These are phyloP conservation scores for Solanum pimpinellifolium DNA, from an alignment of 257 asterid species.

Conservation along the genomic window DNA sequence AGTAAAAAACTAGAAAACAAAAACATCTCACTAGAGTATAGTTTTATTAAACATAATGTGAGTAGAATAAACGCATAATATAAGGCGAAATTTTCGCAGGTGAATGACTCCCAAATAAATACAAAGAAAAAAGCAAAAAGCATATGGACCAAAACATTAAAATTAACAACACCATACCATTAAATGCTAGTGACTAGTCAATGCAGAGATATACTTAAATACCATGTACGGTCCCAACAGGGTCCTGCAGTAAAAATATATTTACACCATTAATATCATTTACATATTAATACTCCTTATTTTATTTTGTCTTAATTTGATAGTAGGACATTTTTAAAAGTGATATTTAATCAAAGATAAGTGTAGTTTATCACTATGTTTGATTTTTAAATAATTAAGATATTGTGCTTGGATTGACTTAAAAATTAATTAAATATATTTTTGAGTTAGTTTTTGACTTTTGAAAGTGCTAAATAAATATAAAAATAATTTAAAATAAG, in stretches of 20 bases:
- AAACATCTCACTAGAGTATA: neutral
- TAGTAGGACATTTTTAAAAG: neutral
- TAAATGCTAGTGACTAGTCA: slow-evolving; percentile 13
- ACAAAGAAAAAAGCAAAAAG: neutral
- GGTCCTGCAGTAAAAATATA: neutral
- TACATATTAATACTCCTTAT: neutral
- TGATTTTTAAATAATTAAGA: too few species aligned
- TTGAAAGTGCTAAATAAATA: too few species aligned
- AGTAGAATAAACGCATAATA: slow-evolving; percentile 7
- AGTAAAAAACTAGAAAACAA: neutral
- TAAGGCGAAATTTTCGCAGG: slow-evolving; percentile 29
- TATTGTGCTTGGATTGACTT: too few species aligned
- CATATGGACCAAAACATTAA: neutral
- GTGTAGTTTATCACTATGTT: neutral
- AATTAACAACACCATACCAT: neutral
- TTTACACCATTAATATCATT: neutral
- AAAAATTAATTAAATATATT: too few species aligned
- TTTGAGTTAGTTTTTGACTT: too few species aligned
- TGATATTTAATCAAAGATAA: neutral
- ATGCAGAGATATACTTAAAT: neutral
- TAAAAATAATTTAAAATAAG: too few species aligned
- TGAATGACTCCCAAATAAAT: neutral
- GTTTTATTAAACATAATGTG: neutral
- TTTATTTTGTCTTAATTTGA: neutral
- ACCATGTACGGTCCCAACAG: neutral